Evolutionary conservation across 2,329 filamentous ascomycete species (phyloP), one percentile per base, ranked within the genome.

Genomic region (Lithohypha guttulata): DNA sequence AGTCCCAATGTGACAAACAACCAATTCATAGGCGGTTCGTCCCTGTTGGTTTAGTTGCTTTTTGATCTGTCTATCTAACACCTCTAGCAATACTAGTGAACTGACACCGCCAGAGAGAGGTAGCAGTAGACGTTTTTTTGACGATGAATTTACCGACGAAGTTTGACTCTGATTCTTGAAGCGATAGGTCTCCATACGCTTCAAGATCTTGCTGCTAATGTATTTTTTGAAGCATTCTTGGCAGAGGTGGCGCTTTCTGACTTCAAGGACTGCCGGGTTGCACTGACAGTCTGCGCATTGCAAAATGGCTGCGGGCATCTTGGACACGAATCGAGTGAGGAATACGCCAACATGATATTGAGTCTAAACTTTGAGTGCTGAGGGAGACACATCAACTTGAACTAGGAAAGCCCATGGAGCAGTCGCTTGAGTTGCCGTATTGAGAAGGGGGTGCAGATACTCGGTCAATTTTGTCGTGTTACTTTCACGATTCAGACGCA

Each of bases 71-170:
- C 71, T 64, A 57, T 84, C 73, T 39, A 96, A 65, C 15, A 93
- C 69, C 51, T 89, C 74, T 20, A 93, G 67, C 29, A 98, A 66
- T 10, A 77, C 74, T 10, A 81, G 70, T 0, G 89, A 96, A 1
- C 83, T 91, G 1, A 81, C 66, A 1, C 91, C 89, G 52, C 85
- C 79, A 0, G 87, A 94, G 2, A 95, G 65, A 4, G 86, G 84
- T 14, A 94, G 65, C 13, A 94, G 65, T 33, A 94, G 73, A 50
- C 61, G 73, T 49, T 62, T 64, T 41, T 63, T 62, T 29, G 62
- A 61, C n/a, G 23, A 7, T 25, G 23, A 7, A 8, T 7, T n/a
- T 25, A n/a, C 8, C 8, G 8, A 8, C 23, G 7, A n/a, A n/a
- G 8, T 25, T n/a, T 25, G 23, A n/a, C 23, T 25, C 35, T 52